Base-by-base conservation (phyloP, 2,329 filamentous ascomycete genomes). In the Arachnopeziza araneosa region DNA sequence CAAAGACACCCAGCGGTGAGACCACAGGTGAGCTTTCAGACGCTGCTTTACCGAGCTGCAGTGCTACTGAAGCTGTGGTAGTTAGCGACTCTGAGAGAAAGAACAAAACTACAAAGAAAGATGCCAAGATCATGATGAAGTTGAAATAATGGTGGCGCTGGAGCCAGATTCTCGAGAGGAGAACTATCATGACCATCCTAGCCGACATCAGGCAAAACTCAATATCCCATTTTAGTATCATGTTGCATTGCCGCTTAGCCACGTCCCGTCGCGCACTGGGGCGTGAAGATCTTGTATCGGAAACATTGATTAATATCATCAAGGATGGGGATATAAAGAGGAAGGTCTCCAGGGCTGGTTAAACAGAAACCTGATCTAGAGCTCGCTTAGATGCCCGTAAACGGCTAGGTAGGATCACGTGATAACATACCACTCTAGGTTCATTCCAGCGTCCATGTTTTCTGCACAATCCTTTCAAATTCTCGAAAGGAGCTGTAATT, bases 1-100 rank as follows among this genome's bases (percentile, higher is more conserved):
- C 55, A 32, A 68, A 65, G 24, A 66, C 62, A 24, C 64, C 61
- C 32, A 63, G 57, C 1, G 56, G 26, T 12, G 36, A 44, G 36
- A 44, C 36, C 36, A 44, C 36, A 7, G 10, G 12, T 44, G 36
- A 14, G 17, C 17, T 44, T 19, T 44, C 12, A 19, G 36, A 6
- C 6, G 36, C 10, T 14, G 2, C 10, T 12, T 44, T 44, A 4
- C 4, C 36, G 6, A 44, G 36, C 36, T 44, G 36, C 26, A 30
- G 30, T n/a, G 8, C 44, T 54, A 14, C 44, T 22, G 36, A 22
- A 50, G 24, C 50, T 22, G 10, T 44, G 17, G 22, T 26, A 7
- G 56, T 54, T 14, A 54, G 56, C 14, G 56, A 26, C 54, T 5
- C 30, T 30, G 12, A 58, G 54, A n/a, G 56, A 50, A 24, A 61